phyloP scores from a whole-genome alignment of 306 rosid species.

The Fragaria iinumae region DNA sequence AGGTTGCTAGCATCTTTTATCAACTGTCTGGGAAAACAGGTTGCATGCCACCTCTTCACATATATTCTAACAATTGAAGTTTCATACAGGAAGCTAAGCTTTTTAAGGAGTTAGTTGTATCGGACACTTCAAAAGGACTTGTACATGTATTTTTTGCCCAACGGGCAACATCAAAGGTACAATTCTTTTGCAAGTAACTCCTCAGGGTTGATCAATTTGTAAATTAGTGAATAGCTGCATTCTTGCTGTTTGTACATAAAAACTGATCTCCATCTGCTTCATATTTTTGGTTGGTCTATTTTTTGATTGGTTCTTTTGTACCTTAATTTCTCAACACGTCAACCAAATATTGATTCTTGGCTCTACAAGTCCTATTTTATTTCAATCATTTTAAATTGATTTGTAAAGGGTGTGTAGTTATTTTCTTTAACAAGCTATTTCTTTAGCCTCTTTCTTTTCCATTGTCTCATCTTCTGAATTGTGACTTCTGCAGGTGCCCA shows the following conservation, averaged over 20 bases:
- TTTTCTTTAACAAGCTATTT: neutral
- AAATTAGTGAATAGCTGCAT: neutral
- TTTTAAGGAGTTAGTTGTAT: constrained; percentile 58
- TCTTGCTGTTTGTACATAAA: neutral
- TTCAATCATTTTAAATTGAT: neutral
- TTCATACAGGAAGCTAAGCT: constrained; percentile 74
- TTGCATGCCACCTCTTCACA: constrained; percentile 15
- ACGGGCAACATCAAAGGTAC: constrained; percentile 83
- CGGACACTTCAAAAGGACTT: constrained; percentile 83
- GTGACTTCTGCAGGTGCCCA: constrained; percentile 66
- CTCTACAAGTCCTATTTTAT: neutral
- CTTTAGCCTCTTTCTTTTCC: constrained; percentile 11
- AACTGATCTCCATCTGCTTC: neutral
- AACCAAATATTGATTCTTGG: neutral
- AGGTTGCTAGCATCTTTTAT: constrained; percentile 1
- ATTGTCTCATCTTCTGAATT: constrained; percentile 18
- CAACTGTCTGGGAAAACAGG: constrained; percentile 15
- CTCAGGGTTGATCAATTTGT: neutral
- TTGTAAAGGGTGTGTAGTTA: neutral
- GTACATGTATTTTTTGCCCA: constrained; percentile 89
- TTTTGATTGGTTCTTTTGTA: neutral
- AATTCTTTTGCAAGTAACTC: constrained; percentile 22
- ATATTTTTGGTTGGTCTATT: neutral
- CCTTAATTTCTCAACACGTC: neutral
- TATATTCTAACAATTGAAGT: constrained; percentile 27